These are phyloP conservation scores for Cercophora scortea DNA, from an alignment of 495 filamentous ascomycete species.

Conservation along the genomic window DNA sequence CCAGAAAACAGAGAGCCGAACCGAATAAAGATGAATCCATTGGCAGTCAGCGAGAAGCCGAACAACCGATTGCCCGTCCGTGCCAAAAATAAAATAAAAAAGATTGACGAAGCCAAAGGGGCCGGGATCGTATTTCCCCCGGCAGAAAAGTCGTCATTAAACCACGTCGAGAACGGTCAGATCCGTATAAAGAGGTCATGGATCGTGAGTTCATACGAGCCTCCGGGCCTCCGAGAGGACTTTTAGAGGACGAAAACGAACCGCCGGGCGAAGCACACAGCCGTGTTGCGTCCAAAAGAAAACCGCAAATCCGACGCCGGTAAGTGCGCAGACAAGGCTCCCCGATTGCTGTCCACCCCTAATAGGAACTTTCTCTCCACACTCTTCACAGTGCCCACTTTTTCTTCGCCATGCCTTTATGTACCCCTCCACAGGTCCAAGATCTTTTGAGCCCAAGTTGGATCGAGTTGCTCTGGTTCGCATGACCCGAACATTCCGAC, in stretches of 20 bases:
- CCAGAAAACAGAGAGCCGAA: not conserved
- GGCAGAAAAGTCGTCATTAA: not conserved
- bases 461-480: not conserved
- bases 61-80: not conserved
- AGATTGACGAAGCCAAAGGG: no score
- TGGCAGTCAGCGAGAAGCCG: not conserved
- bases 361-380: slow-evolving; percentile 1
- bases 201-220: slow-evolving; percentile 14
- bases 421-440: not conserved
- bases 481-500: not conserved
- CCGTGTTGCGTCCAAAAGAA: not conserved
- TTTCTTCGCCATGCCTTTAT: not conserved
- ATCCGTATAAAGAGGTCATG: slow-evolving; percentile 8
- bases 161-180: not conserved
- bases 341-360: not conserved
- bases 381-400: not conserved
- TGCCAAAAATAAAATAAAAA: not conserved
- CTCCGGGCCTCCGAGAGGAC: slow-evolving; percentile 4
- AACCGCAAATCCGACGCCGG: slow-evolving; percentile 9
- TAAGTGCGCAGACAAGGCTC: slow-evolving; percentile 6
- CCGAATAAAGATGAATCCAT: not conserved
- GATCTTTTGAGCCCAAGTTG: not conserved
- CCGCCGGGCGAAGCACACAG: slow-evolving; percentile 1
- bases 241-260: slow-evolving; percentile 3
- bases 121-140: not conserved